Evolutionary conservation across 2,329 filamentous ascomycete genomes (phyloP), one percentile per base, ranked within the genome.

Genomic region (Scopulariopsis brevicaulis): DNA sequence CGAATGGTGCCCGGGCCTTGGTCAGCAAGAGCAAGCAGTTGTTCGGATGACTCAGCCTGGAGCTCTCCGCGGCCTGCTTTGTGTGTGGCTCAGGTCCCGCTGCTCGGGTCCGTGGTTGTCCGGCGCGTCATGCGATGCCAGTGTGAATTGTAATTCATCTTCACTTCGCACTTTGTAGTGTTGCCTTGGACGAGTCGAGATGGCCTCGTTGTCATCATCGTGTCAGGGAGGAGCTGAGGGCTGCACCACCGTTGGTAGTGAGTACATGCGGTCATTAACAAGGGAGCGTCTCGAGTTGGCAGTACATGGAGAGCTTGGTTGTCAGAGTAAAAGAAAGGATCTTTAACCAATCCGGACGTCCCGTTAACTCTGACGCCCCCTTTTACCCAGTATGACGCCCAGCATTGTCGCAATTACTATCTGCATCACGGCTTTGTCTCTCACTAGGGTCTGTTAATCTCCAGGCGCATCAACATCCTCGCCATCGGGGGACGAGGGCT

Each of bases 1-100:
- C 55, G 55, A 56, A 56, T 56, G 43, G 55, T 56, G 54, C 22
- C 18, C 14, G 43, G 34, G 54, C 55, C 43, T 56, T 56, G 55
- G 55, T 56, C 55, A 56, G 55, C 55, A 56, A 20, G 14, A 37
- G 7, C 34, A 7, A 24, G 22, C 46, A 50, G 1, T 20, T 50
- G 22, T 6, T 60, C 59, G 59, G 61, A 60, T 63, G 62, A 63
- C 62, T 63, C 62, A 64, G 62, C 60, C 15, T 15, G 25, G 18
- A 53, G 32, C 48, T 24, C 28, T 32, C 35, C n/a, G 25, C 34
- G 25, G 15, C 11, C 46, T 15, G 14, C 15, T 15, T n/a, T 15
- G 15, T 46, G 40, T 15, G 40, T 18, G 8, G 28, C 28, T 32
- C 28, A 8, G 28, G 28, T 32, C 28, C 28, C 28, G 28, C 28